Conservation (phyloP, 2,329 filamentous ascomycete species). For the Neofusicoccum sp. region DNA sequence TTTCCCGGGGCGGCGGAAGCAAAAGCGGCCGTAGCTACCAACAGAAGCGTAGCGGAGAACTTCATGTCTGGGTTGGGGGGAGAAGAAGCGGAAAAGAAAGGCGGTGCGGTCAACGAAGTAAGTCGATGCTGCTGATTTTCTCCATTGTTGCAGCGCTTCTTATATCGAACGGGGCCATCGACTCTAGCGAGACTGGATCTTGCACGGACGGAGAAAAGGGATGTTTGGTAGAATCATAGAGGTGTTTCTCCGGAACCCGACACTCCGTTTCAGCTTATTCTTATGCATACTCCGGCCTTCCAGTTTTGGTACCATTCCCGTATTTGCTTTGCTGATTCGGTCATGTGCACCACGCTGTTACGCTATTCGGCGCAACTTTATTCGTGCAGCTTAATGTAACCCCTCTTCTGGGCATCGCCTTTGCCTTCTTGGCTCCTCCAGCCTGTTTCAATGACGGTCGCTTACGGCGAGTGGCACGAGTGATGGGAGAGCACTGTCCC, state of each 20-base stretch:
- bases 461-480: no score
- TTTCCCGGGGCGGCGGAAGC: slow-evolving; percentile 28
- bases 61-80: slow-evolving; percentile 25
- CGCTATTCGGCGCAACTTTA: background rate
- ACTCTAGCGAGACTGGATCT: background rate
- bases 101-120: background rate
- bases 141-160: background rate
- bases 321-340: background rate
- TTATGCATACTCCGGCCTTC: slow-evolving; percentile 8
- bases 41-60: slow-evolving; percentile 24
- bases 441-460: no score
- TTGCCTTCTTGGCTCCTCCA: background rate
- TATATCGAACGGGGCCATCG: background rate
- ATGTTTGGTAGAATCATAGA: slow-evolving; percentile 2
- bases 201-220: background rate
- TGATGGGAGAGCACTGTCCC: no score
- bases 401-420: background rate
- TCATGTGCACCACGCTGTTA: background rate
- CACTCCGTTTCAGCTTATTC: background rate
- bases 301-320: background rate
- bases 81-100: background rate
- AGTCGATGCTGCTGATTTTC: background rate
- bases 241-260: background rate
- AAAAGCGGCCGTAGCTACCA: slow-evolving; percentile 29
- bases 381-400: background rate